Evolutionary conservation across 805 yeast genomes (phyloP), one percentile per base, ranked within the genome.

Genomic region (Suhomyces pyralidae): DNA sequence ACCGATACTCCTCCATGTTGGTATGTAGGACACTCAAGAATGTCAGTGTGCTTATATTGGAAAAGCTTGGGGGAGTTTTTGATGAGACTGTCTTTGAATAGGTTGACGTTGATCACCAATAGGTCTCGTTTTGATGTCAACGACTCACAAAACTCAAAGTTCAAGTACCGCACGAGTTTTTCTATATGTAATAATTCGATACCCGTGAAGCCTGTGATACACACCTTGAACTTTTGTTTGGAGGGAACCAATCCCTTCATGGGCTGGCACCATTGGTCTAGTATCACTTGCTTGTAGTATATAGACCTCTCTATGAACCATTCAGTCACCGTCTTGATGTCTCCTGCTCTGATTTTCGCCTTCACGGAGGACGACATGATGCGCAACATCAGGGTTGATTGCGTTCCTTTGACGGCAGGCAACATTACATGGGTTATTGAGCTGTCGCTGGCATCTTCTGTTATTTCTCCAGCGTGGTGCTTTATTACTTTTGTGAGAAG

Each of bases 271-370:
- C 96, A 89, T 14, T 71, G 64, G 62, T 86, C 96, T 38, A 51
- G 17, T 32, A 66, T 60, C 6, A 81, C 58, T 45, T 68, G 64
- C 44, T 80, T 77, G 58, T 83, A 83, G 67, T 79, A 85, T 20
- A 89, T 72, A 22, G 88, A 81, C 53, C 96, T 71, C 66, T 90
- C 97, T 10, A 90, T 69, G 57, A 85, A 85, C 88, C 93, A 89
- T 65, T 90, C 96, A 0, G 96, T 89, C 2, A 83, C 80, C 0
- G 84, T 55, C 15, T 61, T 61, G 2, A 55, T 64, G 20, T 36
- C 63, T 26, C 58, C 58, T 45, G 53, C 51, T 47, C 62, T 64
- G 36, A 65, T 58, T 25, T 56, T 60, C 22, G 54, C 51, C 48
- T 55, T 76, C 51, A 64, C 59, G 48, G 59, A 19, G 8, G 58